Evolutionary conservation across 2,329 filamentous ascomycete genomes (phyloP).

Genomic region (Macrophomina pseudophaseolina): DNA sequence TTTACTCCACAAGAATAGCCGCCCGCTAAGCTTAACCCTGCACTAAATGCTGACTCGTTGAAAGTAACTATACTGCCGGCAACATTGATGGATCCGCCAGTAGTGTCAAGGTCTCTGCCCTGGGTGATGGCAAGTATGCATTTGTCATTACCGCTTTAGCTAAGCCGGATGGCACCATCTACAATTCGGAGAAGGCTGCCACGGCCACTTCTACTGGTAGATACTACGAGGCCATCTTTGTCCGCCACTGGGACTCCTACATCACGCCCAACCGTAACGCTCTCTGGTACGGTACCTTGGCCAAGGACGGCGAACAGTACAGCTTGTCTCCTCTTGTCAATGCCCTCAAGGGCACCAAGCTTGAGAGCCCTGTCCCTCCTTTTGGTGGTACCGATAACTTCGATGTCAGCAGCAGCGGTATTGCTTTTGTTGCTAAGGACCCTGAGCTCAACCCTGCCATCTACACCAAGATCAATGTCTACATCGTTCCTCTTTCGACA

Average conservation of each 20-base stretch:
- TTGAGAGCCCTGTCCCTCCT: slow-evolving; percentile 73
- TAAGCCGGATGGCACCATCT: slow-evolving; percentile 70
- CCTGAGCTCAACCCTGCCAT: slow-evolving; percentile 72
- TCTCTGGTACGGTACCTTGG: slow-evolving; percentile 73
- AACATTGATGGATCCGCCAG: slow-evolving; percentile 53
- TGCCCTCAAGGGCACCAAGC: slow-evolving; percentile 62
- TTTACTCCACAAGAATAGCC: no score
- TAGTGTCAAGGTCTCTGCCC: slow-evolving; percentile 53
- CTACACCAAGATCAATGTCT: slow-evolving; percentile 82
- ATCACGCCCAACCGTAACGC: slow-evolving; percentile 70
- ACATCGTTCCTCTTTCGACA: slow-evolving; percentile 68
- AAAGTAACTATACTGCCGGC: slow-evolving; percentile 49
- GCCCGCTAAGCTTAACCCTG: not conserved
- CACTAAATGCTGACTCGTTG: not conserved
- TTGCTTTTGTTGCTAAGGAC: slow-evolving; percentile 78
- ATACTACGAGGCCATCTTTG: slow-evolving; percentile 76
- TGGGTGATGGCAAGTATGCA: slow-evolving; percentile 45
- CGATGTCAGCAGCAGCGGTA: slow-evolving; percentile 69
- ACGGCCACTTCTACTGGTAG: slow-evolving; percentile 68
- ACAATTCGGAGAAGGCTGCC: slow-evolving; percentile 66
- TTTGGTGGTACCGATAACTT: slow-evolving; percentile 85
- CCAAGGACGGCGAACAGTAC: slow-evolving; percentile 35
- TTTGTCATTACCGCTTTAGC: slow-evolving; percentile 64
- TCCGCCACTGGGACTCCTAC: slow-evolving; percentile 84
- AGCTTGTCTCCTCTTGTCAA: slow-evolving; percentile 61